Base-by-base conservation (phyloP, 345 rosid genomes). In the Linum usitatissimum region DNA sequence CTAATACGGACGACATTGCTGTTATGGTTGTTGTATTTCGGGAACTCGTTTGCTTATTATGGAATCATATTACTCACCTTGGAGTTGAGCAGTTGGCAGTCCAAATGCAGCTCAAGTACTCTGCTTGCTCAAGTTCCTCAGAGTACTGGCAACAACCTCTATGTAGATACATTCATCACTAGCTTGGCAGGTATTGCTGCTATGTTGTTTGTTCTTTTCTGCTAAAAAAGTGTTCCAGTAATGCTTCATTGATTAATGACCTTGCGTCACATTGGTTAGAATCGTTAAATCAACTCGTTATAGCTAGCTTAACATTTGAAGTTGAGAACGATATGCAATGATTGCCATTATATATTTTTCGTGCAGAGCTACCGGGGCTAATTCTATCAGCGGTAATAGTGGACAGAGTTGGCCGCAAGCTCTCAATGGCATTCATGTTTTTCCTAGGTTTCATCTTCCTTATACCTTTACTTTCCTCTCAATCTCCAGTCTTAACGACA, bases 31-130 rank as follows among this genome's bases (percentile, higher is more conserved):
- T 88, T 86, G 5, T 93, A 85, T 71, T 86, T 93, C 63, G 97
- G 97, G 59, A 93, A 87, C 66, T 85, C 99, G 4, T 90, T 93
- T 77, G 73, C 91, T 5, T 93, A 93, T 63, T 93, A 93, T 34
- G 97, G 97, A 13, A 74, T 93, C 30, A 94, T 90, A 49, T 76
- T 93, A 74, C 90, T 93, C 75, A 93, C 99, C 61, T 85, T 94
- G 9, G 94, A 93, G 75, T 81, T 93, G 68, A 84, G 75, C 73
- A 79, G 69, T 30, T 79, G 84, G 62, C 66, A 68, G 28, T 20
- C 90, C 96, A 59, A 40, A 56, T 59, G 51, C 78, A 54, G 55
- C 61, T 21, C 67, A 71, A 53, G 9, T 61, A 61, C 72, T 53
- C 42, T 66, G 77, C 12, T 53, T 55, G 36, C 64, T 71, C 31